phyloP scores from a whole-genome alignment of 306 rosid genomes.

The Cucumis cinereus region DNA sequence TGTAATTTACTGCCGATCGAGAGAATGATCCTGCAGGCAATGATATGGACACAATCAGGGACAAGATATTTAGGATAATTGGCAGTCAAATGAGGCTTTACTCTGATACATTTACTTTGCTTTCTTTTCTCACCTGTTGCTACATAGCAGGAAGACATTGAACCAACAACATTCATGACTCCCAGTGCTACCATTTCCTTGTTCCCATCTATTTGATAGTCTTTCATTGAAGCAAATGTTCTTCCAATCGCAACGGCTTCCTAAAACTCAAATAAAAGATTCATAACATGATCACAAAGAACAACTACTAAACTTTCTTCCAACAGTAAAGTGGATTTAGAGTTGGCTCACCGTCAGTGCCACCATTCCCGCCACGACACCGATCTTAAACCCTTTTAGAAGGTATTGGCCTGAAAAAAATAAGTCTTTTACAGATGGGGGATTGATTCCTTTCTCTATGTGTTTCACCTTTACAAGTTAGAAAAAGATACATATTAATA shows the following conservation, averaged over 20 bases:
- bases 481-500: background rate
- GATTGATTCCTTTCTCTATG: slow-evolving; percentile 83
- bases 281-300: background rate
- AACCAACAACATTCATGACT: slow-evolving; percentile 81
- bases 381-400: slow-evolving; percentile 64
- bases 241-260: slow-evolving; percentile 96
- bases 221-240: slow-evolving; percentile 93
- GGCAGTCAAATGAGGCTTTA: background rate
- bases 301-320: background rate
- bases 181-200: slow-evolving; percentile 97
- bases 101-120: background rate
- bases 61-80: slow-evolving; percentile 6
- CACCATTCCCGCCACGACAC: slow-evolving; percentile 79
- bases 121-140: slow-evolving; percentile 64
- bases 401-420: slow-evolving; percentile 58
- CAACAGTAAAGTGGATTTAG: background rate
- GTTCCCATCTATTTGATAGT: slow-evolving; percentile 91
- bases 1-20: slow-evolving; percentile 86
- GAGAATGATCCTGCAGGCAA: slow-evolving; percentile 77
- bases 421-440: slow-evolving; percentile 55
- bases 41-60: background rate
- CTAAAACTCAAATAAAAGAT: slow-evolving; percentile 22
- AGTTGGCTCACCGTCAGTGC: slow-evolving; percentile 64
- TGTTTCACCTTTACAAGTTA: slow-evolving; percentile 45
- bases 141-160: slow-evolving; percentile 92